Base-by-base conservation (phyloP, 768 basidiomycete species). In the Trametes elegans region DNA sequence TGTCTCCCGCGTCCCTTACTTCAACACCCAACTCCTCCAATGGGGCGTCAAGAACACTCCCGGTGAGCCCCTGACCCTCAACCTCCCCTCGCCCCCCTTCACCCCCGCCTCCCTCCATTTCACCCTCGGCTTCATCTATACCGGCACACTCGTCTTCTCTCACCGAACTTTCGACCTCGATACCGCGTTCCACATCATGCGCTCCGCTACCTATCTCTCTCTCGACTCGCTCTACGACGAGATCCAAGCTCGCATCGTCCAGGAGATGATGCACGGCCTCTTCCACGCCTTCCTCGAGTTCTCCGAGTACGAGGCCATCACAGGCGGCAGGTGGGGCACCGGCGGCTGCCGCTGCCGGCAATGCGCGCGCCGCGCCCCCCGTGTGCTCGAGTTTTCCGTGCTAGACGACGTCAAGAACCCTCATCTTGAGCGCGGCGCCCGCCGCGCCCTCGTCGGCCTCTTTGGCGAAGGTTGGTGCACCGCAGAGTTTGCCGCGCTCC, bases 91-190 rank as follows among this genome's bases (percentile, higher is more conserved):
- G 0, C 94, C 96, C 0, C 94, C 95, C 0, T 98, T 98, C 71
- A 96, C 96, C 0, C 92, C 95, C 0, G 89, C 95, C 1, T 90
- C 93, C 0, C 77, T 97, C 5, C 92, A 96, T 67, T 98, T 98
- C 68, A 92, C 92, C 34, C 81, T 98, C 42, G 93, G 93, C 3
- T 98, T 88, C 72, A 84, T 98, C 41, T 98, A 98, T 66, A 91
- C 93, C 5, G 97, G 96, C 38, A 96, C 93, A 4, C 87, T 98
- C 40, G 77, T 87, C 26, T 97, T 98, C 69, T 93, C 91, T 3
- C 90, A 98, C 63, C 79, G 96, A 13, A 85, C 90, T 1, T 97
- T 93, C 71, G 96, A 98, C 73, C 84, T 98, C 62, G 79, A 85
- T 39, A 98, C 94, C 14, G 89, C 90, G 0, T 93, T 98, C 68